Evolutionary conservation across 495 filamentous ascomycete species (phyloP).

Genomic region (Cairneyella variabilis): DNA sequence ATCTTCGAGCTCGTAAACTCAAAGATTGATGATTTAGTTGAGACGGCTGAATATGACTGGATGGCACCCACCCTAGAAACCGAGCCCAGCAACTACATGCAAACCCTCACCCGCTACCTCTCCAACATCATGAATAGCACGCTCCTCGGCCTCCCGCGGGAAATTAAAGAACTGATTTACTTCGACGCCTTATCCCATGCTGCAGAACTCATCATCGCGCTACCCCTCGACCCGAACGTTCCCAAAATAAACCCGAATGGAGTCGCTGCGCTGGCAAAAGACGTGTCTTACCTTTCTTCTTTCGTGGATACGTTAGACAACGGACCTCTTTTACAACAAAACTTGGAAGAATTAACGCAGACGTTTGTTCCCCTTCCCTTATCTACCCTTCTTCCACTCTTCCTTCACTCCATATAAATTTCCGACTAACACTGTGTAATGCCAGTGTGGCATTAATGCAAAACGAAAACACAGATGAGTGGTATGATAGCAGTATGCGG

Average conservation of each 20-base stretch:
- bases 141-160: slow-evolving; percentile 80
- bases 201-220: slow-evolving; percentile 78
- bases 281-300: slow-evolving; percentile 74
- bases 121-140: slow-evolving; percentile 95
- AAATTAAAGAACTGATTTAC: slow-evolving; percentile 97
- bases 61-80: slow-evolving; percentile 58
- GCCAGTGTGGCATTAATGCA: no score
- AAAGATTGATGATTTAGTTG: slow-evolving; percentile 96
- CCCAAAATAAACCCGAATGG: slow-evolving; percentile 84
- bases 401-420: no score
- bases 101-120: slow-evolving; percentile 87
- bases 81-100: slow-evolving; percentile 88
- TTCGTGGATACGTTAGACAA: slow-evolving; percentile 84
- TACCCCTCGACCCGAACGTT: slow-evolving; percentile 75
- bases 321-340: slow-evolving; percentile 71
- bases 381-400: no score
- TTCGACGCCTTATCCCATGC: slow-evolving; percentile 94
- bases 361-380: slow-evolving; percentile 57
- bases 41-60: slow-evolving; percentile 97
- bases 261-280: slow-evolving; percentile 71
- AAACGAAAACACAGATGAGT: slow-evolving; percentile 86
- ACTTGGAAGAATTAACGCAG: slow-evolving; percentile 89
- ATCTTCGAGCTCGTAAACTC: slow-evolving; percentile 98
- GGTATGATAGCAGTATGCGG: slow-evolving; percentile 79
- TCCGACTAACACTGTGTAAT: no score